A percentile compares a stretch with the other conserved stretches of the same genome.
Evolutionary conservation across 1,284 basidiomycete genomes (phyloP).

Genomic region (Sanghuangporus baumii): DNA sequence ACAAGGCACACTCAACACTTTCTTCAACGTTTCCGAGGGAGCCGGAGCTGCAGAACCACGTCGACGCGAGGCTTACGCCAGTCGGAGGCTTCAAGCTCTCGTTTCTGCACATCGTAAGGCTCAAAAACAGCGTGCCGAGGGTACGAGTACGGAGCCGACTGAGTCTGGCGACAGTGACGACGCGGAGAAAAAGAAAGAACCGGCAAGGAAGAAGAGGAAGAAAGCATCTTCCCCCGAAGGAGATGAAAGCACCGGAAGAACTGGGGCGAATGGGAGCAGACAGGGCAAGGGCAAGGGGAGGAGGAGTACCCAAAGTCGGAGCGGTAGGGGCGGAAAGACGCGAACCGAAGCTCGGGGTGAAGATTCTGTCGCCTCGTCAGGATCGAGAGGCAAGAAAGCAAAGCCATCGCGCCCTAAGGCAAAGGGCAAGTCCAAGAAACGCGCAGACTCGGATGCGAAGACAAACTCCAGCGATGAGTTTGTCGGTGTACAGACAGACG

Average conservation of each 20-base stretch:
- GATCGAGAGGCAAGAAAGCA: neutral
- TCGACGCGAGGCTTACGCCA: conserved; percentile 74
- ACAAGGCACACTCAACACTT: conserved; percentile 67
- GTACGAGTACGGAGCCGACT: conserved; percentile 17
- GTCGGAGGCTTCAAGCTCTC: conserved; percentile 86
- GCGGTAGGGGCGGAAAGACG: neutral
- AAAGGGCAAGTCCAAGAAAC: neutral
- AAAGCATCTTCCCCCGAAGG: neutral
- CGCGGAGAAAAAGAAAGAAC: conserved; percentile 23
- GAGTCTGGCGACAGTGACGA: conserved; percentile 20
- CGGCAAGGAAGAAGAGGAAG: conserved; percentile 7
- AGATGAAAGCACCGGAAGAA: conserved; percentile 17
- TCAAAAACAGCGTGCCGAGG: conserved; percentile 23
- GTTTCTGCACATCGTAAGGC: conserved; percentile 77
- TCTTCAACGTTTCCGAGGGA: conserved; percentile 57
- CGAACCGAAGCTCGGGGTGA: neutral
- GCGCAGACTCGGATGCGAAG: neutral
- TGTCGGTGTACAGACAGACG: neutral
- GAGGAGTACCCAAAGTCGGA: neutral
- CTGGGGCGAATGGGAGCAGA: neutral
- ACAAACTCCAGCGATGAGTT: neutral
- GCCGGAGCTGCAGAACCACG: conserved; percentile 66
- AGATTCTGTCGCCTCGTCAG: neutral
- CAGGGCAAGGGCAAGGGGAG: neutral
- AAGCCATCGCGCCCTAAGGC: neutral